Conservation (phyloP, 345 rosid genomes). For the Gossypium sturtianum region DNA sequence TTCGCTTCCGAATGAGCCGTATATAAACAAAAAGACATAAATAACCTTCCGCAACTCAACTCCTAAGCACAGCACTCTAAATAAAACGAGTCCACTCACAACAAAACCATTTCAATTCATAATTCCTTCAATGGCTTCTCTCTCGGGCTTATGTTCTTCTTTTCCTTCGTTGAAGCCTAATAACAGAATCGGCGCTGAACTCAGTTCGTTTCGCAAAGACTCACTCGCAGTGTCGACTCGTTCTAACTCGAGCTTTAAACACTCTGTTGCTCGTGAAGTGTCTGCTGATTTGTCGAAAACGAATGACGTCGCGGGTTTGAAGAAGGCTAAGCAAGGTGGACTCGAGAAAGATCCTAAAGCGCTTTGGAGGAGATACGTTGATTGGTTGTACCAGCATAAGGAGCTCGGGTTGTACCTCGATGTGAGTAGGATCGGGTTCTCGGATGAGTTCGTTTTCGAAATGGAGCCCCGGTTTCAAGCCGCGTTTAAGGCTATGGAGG, state of each 20-base stretch:
- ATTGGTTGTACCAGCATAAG: conserved; percentile 90
- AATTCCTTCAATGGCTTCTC: conserved; percentile 47
- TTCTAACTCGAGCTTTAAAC: conserved; percentile 27
- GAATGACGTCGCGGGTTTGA: not conserved
- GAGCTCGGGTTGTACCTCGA: conserved; percentile 79
- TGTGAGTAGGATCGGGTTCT: conserved; percentile 84
- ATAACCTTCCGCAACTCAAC: not conserved
- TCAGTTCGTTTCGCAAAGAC: conserved; percentile 23
- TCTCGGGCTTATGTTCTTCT: conserved; percentile 32
- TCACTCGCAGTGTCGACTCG: conserved; percentile 38
- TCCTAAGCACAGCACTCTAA: not conserved
- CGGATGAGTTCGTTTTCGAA: conserved; percentile 63
- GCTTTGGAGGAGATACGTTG: conserved; percentile 82
- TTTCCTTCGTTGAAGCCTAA: conserved; percentile 21
- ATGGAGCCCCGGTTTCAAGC: conserved; percentile 71
- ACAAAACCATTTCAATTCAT: not conserved
- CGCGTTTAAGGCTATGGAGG: conserved; percentile 79
- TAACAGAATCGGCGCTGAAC: conserved; percentile 13
- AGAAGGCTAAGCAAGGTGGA: conserved; percentile 33
- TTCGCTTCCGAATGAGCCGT: not conserved
- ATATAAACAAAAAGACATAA: not conserved
- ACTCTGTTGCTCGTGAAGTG: conserved; percentile 51
- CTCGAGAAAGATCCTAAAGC: conserved; percentile 58
- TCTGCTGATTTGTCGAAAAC: conserved; percentile 35
- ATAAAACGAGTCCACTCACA: not conserved